Evolutionary conservation across 352 stramenopile genomes (phyloP), one percentile per base, ranked within the genome.

Genomic region (Phytopythium montanum): DNA sequence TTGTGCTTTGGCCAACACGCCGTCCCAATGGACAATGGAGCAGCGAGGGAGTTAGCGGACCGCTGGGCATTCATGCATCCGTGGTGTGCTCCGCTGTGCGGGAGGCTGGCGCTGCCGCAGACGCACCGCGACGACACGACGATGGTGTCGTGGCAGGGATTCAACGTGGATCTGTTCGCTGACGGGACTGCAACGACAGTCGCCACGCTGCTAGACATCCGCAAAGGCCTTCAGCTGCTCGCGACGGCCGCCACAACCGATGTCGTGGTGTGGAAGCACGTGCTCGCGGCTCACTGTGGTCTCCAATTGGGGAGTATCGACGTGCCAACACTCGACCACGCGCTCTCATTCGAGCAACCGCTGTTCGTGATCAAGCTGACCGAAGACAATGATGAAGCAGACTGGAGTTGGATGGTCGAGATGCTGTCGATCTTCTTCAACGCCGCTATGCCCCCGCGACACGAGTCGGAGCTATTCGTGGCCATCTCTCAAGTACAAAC

Each of bases 21-120:
- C n/a, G n/a, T n/a, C n/a, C n/a, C n/a, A n/a, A 44, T 44, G 64
- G 57, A 61, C 57, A 44, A 34, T 4, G 31, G 21, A 3, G 54
- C 6, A 16, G 8, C 34, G 18, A 33, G 0, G 18, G 33, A 19
- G 3, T 19, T 26, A 3, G 59, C 41, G 10, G 19, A 36, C 26
- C 66, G 38, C 13, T 44, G 38, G 38, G 38, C 13, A 4, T 44
- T 44, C 38, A 44, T 44, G 12, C 13, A 18, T 21, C 1, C 38
- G 21, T 44, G 38, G 38, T 44, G 38, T 18, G 38, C 38, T 13
- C 38, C 38, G 21, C 38, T 44, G 38, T 18, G 38, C 2, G 38
- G 16, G 2, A 13, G 38, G 13, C 38, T 44, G 12, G 4, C 14
- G 16, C 12, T 44, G 14, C 1, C 38, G 12, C 14, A 9, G 10